Evolutionary conservation across 495 filamentous ascomycete species (phyloP), one percentile per base, ranked within the genome.

Genomic region (Penicillium egyptiacum): DNA sequence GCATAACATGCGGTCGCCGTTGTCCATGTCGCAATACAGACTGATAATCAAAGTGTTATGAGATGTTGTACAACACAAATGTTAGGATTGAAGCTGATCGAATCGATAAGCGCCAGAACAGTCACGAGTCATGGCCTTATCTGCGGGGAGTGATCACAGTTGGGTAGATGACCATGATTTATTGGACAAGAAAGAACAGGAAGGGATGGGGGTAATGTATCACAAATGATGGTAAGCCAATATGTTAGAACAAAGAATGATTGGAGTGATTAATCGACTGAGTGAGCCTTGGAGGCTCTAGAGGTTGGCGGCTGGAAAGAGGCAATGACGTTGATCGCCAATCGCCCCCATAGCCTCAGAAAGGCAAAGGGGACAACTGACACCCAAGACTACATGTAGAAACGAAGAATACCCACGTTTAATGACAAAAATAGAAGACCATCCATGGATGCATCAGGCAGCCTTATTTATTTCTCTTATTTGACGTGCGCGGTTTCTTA

Each of bases 1-100:
- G 69, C 94, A 98, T 64, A 80, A 89, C 45, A 96, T 85, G 20
- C 91, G 76, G 68, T 95, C 87, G 60, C 75, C 67, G 47, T 44
- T 52, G 45, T 74, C 73, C 50, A 61, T 48, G n/a, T 30, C 39
- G 49, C 12, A 5, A 48, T 19, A n/a, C 23, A 26, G 12, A 20
- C n/a, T 20, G 30, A 31, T 31, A 20, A 33, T 17, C 8, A 11
- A 9, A 14, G 17, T 20, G 26, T 17, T 40, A 22, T 17, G 4
- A 52, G 22, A 52, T 53, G 50, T 40, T 53, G 50, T 53, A 53
- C 50, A 53, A 53, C 23, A 14, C 3, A 42, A 26, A 53, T 19
- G 50, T 42, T 39, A 25, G 6, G 23, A 53, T 53, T 19, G 35
- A 52, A 28, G 35, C 37, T 20, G 39, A 19, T 53, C 5, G 26